Evolutionary conservation across 2,329 filamentous ascomycete genomes (phyloP), one percentile per base, ranked within the genome.

Genomic region (Ophiostoma ulmi): DNA sequence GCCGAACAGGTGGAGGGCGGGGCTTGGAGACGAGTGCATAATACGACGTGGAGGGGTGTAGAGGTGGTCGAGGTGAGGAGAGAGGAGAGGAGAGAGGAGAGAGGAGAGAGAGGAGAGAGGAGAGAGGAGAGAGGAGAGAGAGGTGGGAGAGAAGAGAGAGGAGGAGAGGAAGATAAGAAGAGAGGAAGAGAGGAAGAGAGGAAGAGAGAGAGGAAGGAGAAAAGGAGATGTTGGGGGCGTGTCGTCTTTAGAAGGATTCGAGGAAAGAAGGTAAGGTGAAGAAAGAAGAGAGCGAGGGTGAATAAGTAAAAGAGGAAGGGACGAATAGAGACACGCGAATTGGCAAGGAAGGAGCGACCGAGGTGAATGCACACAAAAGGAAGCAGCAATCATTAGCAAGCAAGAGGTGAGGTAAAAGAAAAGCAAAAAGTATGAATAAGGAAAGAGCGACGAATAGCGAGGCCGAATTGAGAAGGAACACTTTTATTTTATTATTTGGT

Each of bases 181-280:
- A 61, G 55, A 65, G 31, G 61, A n/a, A 64, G 10, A 35, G n/a
- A 17, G 44, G 20, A 22, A 5, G 65, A 66, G 26, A 26, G 22
- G 13, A 55, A 52, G 26, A 14, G 20, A 7, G 58, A 20, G 44
- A 35, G 38, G 36, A 70, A 61, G 38, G 63, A 71, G 67, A 52
- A 52, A 70, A 71, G 68, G 67, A 66, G 31, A 31, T 31, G 31
- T 31, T 3, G 31, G 31, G 31, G 31, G 31, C 22, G 55, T 26
- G 22, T 26, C 22, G 55, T 26, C 26, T 26, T 31, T 11, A 26
- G 48, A 65, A 65, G 35, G 35, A 3, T 31, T 31, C 31, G 39
- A 70, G 36, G 61, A 67, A 64, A 70, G 71, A 68, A 68, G 69
- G 70, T 68, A 20, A 70, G 67, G 69, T 36, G 48, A 61, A 64